Evolutionary conservation across 2,329 filamentous ascomycete genomes (phyloP).

Genomic region (Penicillium rolfsii): DNA sequence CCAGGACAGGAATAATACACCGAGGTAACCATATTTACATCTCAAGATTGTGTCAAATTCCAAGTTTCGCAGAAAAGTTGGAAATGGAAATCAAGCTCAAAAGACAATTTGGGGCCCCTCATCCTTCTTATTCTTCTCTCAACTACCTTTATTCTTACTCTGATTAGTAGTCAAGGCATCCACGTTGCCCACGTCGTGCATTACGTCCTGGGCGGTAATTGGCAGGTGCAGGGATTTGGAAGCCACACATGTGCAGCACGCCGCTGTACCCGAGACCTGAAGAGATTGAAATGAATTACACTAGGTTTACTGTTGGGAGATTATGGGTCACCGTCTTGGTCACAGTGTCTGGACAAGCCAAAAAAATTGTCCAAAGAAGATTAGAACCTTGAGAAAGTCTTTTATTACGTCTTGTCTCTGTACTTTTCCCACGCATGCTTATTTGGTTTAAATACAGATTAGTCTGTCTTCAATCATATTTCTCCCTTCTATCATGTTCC

Average conservation of each 20-base stretch:
- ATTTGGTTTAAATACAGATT: no score
- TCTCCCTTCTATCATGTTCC: no score
- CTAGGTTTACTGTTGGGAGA: no score
- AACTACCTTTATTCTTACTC: neutral
- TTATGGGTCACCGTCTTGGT: no score
- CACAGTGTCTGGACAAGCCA: no score
- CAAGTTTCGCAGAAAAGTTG: neutral
- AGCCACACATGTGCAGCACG: neutral
- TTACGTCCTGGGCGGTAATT: neutral
- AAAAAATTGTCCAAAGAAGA: no score
- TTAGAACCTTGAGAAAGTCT: no score
- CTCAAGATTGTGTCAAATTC: neutral
- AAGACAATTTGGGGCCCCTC: neutral
- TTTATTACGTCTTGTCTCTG: no score
- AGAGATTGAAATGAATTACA: no score
- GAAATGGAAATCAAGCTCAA: neutral
- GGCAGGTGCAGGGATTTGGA: neutral
- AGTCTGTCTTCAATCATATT: no score
- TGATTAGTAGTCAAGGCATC: neutral
- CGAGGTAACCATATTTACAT: neutral
- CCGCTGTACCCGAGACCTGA: neutral
- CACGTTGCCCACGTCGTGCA: neutral
- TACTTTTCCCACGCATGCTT: no score
- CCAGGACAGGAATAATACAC: neutral
- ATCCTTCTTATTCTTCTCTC: neutral